Conservation (phyloP, 2,329 filamentous ascomycete genomes). For the Seiridium unicorne region DNA sequence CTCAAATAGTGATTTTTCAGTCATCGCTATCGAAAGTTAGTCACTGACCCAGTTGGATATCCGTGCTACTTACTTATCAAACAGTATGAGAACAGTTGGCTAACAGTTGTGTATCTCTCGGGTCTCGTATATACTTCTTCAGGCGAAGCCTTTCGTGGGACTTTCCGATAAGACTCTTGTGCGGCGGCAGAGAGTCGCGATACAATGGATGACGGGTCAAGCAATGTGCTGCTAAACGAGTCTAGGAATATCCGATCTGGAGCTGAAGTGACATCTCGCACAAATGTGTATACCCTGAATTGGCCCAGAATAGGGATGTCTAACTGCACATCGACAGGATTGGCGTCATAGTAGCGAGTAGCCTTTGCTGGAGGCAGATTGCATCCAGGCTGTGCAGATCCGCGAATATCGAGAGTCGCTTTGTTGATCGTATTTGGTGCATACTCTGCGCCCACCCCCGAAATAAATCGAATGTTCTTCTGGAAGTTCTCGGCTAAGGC, state of each 20-base stretch:
- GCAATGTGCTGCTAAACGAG: conserved; percentile 55
- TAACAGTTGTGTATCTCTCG: conserved; percentile 66
- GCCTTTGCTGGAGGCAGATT: conserved; percentile 67
- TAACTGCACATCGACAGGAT: conserved; percentile 74
- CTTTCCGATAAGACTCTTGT: conserved; percentile 58
- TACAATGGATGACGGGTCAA: conserved; percentile 51
- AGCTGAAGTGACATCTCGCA: conserved; percentile 58
- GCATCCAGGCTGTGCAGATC: conserved; percentile 52
- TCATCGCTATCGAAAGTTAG: conserved; percentile 18
- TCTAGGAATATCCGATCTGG: conserved; percentile 51
- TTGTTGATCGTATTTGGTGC: conserved; percentile 50
- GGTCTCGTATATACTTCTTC: conserved; percentile 67
- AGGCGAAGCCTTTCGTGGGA: conserved; percentile 54
- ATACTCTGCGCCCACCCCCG: conserved; percentile 66
- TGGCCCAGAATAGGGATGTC: conserved; percentile 77
- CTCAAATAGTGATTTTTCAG: conserved; percentile 22
- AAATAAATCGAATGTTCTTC: conserved; percentile 71
- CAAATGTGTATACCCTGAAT: conserved; percentile 73
- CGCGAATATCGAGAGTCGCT: conserved; percentile 34
- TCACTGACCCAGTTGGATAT: not conserved
- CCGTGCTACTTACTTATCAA: conserved; percentile 56
- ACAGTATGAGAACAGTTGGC: conserved; percentile 67
- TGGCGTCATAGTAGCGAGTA: conserved; percentile 73
- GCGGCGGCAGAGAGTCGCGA: conserved; percentile 59
- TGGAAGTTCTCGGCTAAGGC: conserved; percentile 68